Evolutionary conservation across 495 filamentous ascomycete genomes (phyloP), one percentile per base, ranked within the genome.

Genomic region (Darksidea phi): DNA sequence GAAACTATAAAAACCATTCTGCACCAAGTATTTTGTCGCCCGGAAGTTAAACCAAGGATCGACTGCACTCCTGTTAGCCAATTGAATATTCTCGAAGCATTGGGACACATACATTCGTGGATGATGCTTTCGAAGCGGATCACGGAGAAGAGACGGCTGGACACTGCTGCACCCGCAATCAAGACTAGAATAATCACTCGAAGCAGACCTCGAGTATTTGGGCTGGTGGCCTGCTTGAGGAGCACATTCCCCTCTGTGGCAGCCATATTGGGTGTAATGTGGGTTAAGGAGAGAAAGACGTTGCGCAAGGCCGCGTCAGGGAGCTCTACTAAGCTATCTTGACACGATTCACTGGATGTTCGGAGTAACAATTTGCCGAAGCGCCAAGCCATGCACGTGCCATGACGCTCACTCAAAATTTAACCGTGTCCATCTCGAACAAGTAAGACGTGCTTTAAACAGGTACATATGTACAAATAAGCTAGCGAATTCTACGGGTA

Each of bases 31-130:
- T 77, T 97, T 97, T 48, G 95, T 97, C 63, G 95, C 95, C 70
- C 95, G 82, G 77, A 99, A 99, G 76, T 99, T 99, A 77, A 99
- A 99, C 95, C 95, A 99, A n/a, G 95, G 95, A 76, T 99, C 94
- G 77, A 97, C 94, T 97, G 38, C 42, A 56, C 10, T n/a, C 12
- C 36, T 2, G 49, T 69, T 20, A 69, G 62, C 41, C 57, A 65
- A 62, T 68, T 64, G 59, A 32, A 11, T 34, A 23, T 59, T 54
- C 48, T 24, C 41, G 47, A 36, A 21, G 46, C 25, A 38, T 45
- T 51, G 49, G 21, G 12, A 26, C 8, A 84, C 90, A 71, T 75
- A 97, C 94, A 98, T 82, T 98, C 94, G 78, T 97, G 94, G 72
- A 99, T 99, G 73, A 99, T 97, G 76, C 91, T 96, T 77, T 99